Conservation (phyloP, 148 eudicot genomes). For the Cornus florida region DNA sequence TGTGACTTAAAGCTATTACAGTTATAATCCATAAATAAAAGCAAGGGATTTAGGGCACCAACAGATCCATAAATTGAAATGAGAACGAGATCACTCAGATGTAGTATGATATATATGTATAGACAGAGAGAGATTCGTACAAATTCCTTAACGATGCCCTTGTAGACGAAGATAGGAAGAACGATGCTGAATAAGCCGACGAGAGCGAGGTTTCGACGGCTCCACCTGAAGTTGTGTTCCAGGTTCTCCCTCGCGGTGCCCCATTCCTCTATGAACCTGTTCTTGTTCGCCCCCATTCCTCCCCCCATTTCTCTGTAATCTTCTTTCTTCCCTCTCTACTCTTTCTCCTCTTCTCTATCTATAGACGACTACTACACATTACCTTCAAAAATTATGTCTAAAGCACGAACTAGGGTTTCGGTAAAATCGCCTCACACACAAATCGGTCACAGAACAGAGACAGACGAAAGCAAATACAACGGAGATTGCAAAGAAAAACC, state of each 20-base stretch:
- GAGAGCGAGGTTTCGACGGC: constrained; percentile 86
- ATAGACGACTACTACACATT: too few relatives aligned
- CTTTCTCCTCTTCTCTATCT: constrained; percentile 14
- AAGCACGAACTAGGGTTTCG: too few relatives aligned
- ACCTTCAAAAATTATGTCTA: too few relatives aligned
- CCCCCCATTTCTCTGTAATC: constrained; percentile 63
- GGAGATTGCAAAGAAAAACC: too few relatives aligned
- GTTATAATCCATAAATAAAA: background rate
- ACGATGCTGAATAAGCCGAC: constrained; percentile 89
- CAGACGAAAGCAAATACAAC: too few relatives aligned
- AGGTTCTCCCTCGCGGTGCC: constrained; percentile 76
- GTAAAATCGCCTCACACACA: too few relatives aligned
- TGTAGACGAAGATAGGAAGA: constrained; percentile 73
- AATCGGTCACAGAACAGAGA: too few relatives aligned
- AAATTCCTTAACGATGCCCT: constrained; percentile 91
- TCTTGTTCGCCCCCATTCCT: constrained; percentile 92
- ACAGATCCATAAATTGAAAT: background rate
- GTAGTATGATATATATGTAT: background rate
- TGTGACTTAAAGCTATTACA: background rate
- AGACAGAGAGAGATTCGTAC: constrained; percentile 36
- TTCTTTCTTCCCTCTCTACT: constrained; percentile 16
- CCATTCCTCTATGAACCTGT: constrained; percentile 94
- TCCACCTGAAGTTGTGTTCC: constrained; percentile 90
- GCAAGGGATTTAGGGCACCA: background rate
- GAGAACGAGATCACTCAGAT: background rate